Evolutionary conservation across 768 basidiomycete species (phyloP).

Genomic region (Cytidiella melzeri): DNA sequence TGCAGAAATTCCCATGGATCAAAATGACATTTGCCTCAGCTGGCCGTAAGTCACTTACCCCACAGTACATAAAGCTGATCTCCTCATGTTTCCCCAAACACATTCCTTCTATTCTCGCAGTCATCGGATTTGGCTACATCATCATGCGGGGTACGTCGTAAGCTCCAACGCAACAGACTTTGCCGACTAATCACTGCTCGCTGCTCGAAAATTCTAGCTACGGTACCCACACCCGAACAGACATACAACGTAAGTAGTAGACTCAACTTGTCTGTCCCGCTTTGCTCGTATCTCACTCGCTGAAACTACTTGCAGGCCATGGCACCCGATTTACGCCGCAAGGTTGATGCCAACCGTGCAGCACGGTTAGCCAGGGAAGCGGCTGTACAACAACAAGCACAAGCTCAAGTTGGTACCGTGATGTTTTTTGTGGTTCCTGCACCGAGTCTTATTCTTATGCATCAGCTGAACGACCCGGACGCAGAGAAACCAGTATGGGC

Average conservation of each 20-base stretch:
- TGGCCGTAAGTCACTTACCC: slow-evolving; percentile 22
- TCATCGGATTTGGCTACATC: slow-evolving; percentile 28
- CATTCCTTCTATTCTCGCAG: slow-evolving; percentile 10
- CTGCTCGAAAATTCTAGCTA: slow-evolving; percentile 15
- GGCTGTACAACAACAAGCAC: slow-evolving; percentile 23
- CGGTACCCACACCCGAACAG: slow-evolving; percentile 28
- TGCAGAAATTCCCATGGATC: slow-evolving; percentile 29
- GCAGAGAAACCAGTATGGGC: slow-evolving; percentile 33
- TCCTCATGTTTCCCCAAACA: neutral
- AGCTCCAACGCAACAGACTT: neutral
- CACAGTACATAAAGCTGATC: neutral
- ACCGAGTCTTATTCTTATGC: neutral
- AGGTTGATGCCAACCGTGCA: slow-evolving; percentile 32
- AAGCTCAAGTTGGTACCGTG: slow-evolving; percentile 22
- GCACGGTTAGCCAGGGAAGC: slow-evolving; percentile 28
- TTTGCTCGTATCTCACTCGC: neutral
- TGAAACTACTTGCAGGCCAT: slow-evolving; percentile 21
- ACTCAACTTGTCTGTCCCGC: neutral
- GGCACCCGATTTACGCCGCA: slow-evolving; percentile 31
- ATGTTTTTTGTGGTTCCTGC: neutral
- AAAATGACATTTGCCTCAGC: slow-evolving; percentile 20
- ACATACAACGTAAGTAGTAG: slow-evolving; percentile 28
- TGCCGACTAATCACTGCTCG: neutral
- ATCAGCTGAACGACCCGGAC: slow-evolving; percentile 28
- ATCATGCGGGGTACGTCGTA: slow-evolving; percentile 22